A percentile compares a stretch with the other conserved stretches of the same genome.
Evolutionary conservation across 2,329 filamentous ascomycete species (phyloP).

Genomic region (Trichoderma sp.): DNA sequence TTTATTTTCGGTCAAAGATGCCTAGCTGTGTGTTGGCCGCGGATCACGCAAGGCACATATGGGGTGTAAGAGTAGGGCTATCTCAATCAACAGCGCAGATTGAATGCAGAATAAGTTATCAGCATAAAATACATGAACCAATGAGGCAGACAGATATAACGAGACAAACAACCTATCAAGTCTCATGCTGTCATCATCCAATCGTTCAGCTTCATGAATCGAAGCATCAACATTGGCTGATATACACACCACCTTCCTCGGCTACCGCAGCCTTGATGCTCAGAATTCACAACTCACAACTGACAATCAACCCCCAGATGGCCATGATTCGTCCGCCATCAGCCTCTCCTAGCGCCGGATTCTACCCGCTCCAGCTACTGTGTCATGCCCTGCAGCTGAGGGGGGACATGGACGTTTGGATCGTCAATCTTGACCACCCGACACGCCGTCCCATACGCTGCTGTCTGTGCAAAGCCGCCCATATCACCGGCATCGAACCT

Average conservation of each 20-base stretch:
- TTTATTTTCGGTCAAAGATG: not conserved
- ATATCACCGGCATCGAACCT: conserved; percentile 59
- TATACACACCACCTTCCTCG: not conserved
- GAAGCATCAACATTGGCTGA: not conserved
- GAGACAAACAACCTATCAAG: not conserved
- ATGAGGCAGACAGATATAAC: not conserved
- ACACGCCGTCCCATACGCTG: conserved; percentile 61
- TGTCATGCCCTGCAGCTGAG: conserved; percentile 29
- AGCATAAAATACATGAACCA: not conserved
- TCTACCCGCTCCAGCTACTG: not conserved
- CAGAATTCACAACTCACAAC: not conserved
- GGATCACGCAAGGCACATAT: not conserved
- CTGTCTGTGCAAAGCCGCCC: conserved; percentile 58
- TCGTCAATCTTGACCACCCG: conserved; percentile 57
- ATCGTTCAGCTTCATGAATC: not conserved
- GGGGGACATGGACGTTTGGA: conserved; percentile 25
- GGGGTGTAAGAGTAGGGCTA: not conserved
- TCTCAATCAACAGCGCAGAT: not conserved
- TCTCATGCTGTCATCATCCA: not conserved
- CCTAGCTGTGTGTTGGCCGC: not conserved
- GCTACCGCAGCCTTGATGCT: not conserved
- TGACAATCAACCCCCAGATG: not conserved
- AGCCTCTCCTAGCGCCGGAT: not conserved
- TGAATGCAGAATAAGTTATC: not conserved
- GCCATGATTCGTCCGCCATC: not conserved